Evolutionary conservation across 2,329 filamentous ascomycete genomes (phyloP).

Genomic region (Zarea fungicola): DNA sequence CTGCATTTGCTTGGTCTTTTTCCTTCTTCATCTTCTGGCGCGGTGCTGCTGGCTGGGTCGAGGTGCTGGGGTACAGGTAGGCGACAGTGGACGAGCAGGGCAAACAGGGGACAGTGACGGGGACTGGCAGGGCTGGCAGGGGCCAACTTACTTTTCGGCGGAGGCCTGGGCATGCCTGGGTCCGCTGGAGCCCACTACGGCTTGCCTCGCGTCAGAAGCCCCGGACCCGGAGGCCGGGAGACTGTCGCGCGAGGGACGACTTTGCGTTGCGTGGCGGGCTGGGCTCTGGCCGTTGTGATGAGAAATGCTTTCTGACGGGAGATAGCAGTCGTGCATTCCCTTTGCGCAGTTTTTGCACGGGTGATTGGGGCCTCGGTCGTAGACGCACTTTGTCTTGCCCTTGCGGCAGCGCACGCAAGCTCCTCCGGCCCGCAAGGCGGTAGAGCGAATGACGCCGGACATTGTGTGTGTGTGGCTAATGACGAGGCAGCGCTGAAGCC

Average conservation of each 20-base stretch:
- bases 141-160: conserved; percentile 50
- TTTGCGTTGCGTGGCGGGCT: conserved; percentile 41
- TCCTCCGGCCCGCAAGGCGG: conserved; percentile 55
- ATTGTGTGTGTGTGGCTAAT: conserved; percentile 25
- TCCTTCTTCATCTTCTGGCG: no score
- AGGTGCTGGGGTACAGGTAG: no score
- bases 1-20: no score
- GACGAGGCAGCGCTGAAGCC: background rate
- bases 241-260: conserved; percentile 49
- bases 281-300: conserved; percentile 56
- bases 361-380: conserved; percentile 57
- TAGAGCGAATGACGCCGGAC: conserved; percentile 49
- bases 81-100: no score
- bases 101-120: no score
- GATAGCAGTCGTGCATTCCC: conserved; percentile 59
- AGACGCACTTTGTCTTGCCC: conserved; percentile 60
- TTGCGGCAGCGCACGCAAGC: conserved; percentile 60
- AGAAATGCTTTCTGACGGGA: conserved; percentile 55
- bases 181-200: conserved; percentile 35
- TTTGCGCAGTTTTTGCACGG: conserved; percentile 61
- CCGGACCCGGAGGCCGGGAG: conserved; percentile 48
- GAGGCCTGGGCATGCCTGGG: conserved; percentile 43
- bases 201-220: conserved; percentile 40
- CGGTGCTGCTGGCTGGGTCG: no score
- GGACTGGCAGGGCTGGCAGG: background rate